phyloP scores from a whole-genome alignment of 1,139 yeast species.

The Waltiozyma sp. region DNA sequence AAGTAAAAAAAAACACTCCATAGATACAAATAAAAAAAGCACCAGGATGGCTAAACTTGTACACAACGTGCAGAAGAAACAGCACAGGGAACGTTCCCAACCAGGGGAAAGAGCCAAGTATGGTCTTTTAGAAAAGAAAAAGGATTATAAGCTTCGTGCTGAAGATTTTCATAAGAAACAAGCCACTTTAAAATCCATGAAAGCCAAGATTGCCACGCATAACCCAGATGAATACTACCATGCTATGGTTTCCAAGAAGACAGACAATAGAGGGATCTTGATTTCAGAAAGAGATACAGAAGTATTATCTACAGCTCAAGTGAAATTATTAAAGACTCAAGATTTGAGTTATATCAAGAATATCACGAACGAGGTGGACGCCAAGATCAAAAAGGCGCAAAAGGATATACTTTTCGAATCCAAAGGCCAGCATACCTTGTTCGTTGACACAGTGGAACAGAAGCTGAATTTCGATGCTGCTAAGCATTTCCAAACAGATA shows the following conservation, averaged over 20 bases:
- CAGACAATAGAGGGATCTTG: conserved; percentile 59
- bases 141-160: conserved; percentile 85
- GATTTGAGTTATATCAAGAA: conserved; percentile 81
- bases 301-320: conserved; percentile 59
- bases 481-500: conserved; percentile 59
- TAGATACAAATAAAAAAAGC: too few species aligned
- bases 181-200: conserved; percentile 66
- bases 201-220: conserved; percentile 58
- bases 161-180: conserved; percentile 83
- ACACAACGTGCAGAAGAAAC: conserved; percentile 89
- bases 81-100: conserved; percentile 90
- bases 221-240: conserved; percentile 97
- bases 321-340: conserved; percentile 75
- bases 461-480: conserved; percentile 54
- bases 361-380: conserved; percentile 55
- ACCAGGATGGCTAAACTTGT: conserved; percentile 62
- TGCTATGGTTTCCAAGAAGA: conserved; percentile 66
- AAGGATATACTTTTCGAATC: conserved; percentile 42
- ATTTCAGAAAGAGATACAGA: conserved; percentile 59
- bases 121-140: conserved; percentile 90
- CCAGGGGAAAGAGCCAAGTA: conserved; percentile 57
- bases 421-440: conserved; percentile 73
- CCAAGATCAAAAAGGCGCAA: conserved; percentile 52
- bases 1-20: too few species aligned
- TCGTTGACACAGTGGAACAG: conserved; percentile 55